Evolutionary conservation across 2,329 filamentous ascomycete species (phyloP), one percentile per base, ranked within the genome.

Genomic region (Neoascochyta sp.): DNA sequence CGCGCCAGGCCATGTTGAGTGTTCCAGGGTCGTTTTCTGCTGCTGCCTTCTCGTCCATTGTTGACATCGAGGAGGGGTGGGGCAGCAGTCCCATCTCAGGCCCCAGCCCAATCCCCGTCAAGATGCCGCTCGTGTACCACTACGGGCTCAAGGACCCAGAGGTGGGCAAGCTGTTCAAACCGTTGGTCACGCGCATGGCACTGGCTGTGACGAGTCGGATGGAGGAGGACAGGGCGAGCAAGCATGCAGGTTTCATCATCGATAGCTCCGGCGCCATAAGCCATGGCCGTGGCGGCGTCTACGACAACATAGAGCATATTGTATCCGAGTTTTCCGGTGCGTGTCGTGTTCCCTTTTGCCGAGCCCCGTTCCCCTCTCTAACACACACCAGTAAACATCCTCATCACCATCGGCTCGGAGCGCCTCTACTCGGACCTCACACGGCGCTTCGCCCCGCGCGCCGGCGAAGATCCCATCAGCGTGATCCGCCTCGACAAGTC

Each of bases 81-180:
- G 92, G 92, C 7, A 86, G 77, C 45, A 89, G 86, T 48, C 89
- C 90, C 0, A 94, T 89, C 50, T 93, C 85, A 45, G 92, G 90
- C 0, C 89, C 92, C 1, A 92, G 83, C 47, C 77, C 81, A 1
- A 80, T 94, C 11, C 89, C 90, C 0, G 86, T 95, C 29, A 96
- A 95, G 69, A 72, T 95, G 49, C 92, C 92, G 4, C 68, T 98
- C 31, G 87, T 90, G 16, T 94, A 95, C 58, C 86, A 88, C 63
- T 94, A 86, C 60, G 90, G 92, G 10, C 70, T 83, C 41, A 73
- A 77, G 29, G 79, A 73, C 40, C 76, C 86, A 1, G 81, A 87
- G 47, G 83, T 87, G 27, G 71, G 54, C 16, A 74, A 70, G 18
- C 66, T 90, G 23, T 96, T 84, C 67, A 83, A 79, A 53, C 75